These are phyloP conservation scores for Zymoseptoria pseudotritici DNA, from an alignment of 2,329 filamentous ascomycete species.

Conservation along the genomic window DNA sequence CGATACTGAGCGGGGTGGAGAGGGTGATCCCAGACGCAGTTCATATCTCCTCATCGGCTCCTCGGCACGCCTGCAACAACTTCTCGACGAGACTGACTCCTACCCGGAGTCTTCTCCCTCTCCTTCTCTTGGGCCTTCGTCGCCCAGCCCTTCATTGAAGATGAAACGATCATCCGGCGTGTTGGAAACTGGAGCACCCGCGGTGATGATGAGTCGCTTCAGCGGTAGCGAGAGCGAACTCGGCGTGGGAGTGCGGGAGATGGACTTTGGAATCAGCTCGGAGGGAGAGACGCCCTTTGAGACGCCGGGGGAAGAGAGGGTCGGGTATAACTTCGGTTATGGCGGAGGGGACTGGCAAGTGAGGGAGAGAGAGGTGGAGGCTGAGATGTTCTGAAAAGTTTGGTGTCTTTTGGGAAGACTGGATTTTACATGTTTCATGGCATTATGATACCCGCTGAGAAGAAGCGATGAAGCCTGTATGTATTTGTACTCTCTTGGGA, in stretches of 20 bases:
- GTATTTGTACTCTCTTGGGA: not conserved
- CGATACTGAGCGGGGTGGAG: constrained; percentile 10
- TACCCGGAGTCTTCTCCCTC: constrained; percentile 4
- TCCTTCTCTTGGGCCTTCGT: not conserved
- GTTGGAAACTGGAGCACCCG: not conserved
- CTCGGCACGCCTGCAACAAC: constrained; percentile 20
- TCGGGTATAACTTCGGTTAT: constrained; percentile 11
- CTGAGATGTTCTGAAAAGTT: constrained; percentile 20
- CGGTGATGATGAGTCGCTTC: constrained; percentile 17
- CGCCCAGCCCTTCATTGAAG: not conserved
- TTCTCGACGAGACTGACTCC: constrained; percentile 22
- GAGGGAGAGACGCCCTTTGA: constrained; percentile 19
- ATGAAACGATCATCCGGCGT: constrained; percentile 6
- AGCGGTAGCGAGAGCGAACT: constrained; percentile 22
- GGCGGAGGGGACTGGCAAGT: not conserved
- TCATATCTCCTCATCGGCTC: constrained; percentile 20
- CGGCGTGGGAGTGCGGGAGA: not conserved
- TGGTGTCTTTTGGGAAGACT: not conserved
- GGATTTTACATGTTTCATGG: not conserved
- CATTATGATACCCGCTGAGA: not conserved
- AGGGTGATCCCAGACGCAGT: constrained; percentile 8
- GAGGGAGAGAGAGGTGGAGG: constrained; percentile 7
- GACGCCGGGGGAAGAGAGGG: constrained; percentile 25
- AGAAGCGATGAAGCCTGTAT: not conserved
- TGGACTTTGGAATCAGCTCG: constrained; percentile 1